These are phyloP conservation scores for Erodium trifolium DNA, from an alignment of 441 rosid species.

Conservation along the genomic window DNA sequence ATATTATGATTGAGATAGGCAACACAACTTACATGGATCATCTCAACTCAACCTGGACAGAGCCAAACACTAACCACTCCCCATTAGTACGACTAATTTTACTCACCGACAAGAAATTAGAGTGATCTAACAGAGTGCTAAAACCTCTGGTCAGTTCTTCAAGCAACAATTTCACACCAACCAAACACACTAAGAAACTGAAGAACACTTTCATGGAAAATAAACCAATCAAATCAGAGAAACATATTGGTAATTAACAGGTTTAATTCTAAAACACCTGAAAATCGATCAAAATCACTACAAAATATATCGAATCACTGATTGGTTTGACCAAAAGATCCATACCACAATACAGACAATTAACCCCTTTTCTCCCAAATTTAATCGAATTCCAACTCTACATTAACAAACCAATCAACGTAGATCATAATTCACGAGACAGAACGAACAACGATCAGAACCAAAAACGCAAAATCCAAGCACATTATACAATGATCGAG, in stretches of 20 bases:
- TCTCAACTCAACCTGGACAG: too few relatives aligned
- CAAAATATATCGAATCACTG: background rate
- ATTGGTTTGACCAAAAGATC: background rate
- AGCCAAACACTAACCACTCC: background rate
- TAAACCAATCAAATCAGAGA: background rate
- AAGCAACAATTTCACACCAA: background rate
- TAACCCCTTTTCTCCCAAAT: background rate
- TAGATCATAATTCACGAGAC: background rate
- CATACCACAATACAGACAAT: background rate
- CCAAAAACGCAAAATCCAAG: background rate
- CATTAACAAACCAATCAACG: background rate
- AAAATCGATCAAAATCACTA: background rate
- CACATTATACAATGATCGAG: background rate
- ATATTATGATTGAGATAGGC: too few relatives aligned
- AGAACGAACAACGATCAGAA: background rate
- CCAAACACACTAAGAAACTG: background rate
- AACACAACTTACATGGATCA: too few relatives aligned
- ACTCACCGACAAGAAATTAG: background rate
- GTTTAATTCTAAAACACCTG: background rate
- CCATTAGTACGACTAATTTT: background rate
- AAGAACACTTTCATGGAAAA: background rate
- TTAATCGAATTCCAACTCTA: background rate
- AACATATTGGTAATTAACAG: background rate
- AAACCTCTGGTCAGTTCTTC: background rate
- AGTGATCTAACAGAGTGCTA: background rate